These are phyloP conservation scores for Exidia glandulosa DNA, from an alignment of 768 basidiomycete species.

Conservation along the genomic window DNA sequence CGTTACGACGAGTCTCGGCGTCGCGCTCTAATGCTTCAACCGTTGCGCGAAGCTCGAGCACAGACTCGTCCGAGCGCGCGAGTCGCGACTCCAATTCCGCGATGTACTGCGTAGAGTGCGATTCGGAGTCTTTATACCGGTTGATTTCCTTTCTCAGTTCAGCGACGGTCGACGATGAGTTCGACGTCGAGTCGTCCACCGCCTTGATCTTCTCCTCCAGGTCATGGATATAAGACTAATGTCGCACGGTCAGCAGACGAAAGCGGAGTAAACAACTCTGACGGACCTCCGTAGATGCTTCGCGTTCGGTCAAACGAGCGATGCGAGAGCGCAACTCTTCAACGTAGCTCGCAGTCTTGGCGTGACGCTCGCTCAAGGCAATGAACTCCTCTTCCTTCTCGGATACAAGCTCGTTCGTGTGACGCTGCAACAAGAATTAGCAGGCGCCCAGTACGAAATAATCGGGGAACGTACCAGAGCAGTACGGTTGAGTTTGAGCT, in stretches of 20 bases:
- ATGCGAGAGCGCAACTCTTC: slow-evolving; percentile 75
- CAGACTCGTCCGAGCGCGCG: slow-evolving; percentile 65
- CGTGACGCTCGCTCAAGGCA: slow-evolving; percentile 53
- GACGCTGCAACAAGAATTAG: slow-evolving; percentile 25
- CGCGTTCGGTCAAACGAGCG: slow-evolving; percentile 75
- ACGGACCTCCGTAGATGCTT: slow-evolving; percentile 78
- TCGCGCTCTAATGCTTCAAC: slow-evolving; percentile 73
- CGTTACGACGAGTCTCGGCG: slow-evolving; percentile 57
- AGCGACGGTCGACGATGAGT: slow-evolving; percentile 65
- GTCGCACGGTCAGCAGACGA: slow-evolving; percentile 8
- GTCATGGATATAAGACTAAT: slow-evolving; percentile 83
- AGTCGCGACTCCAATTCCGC: slow-evolving; percentile 77
- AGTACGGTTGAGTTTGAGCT: slow-evolving; percentile 76
- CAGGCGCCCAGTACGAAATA: not conserved
- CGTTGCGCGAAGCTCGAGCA: slow-evolving; percentile 52
- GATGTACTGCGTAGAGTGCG: slow-evolving; percentile 66
- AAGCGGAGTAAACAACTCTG: not conserved
- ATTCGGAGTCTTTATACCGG: slow-evolving; percentile 66
- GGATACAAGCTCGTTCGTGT: slow-evolving; percentile 86
- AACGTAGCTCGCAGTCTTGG: slow-evolving; percentile 75
- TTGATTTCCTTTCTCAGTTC: slow-evolving; percentile 78
- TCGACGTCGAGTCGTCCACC: slow-evolving; percentile 68
- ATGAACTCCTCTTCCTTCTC: slow-evolving; percentile 80
- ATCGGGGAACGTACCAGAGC: slow-evolving; percentile 37
- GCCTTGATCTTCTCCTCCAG: slow-evolving; percentile 84